Percentiles rank a stretch among this genome's conserved stretches.
These are phyloP conservation scores for Stemphylium vesicarium DNA, from an alignment of 2,329 filamentous ascomycete genomes.

Conservation along the genomic window DNA sequence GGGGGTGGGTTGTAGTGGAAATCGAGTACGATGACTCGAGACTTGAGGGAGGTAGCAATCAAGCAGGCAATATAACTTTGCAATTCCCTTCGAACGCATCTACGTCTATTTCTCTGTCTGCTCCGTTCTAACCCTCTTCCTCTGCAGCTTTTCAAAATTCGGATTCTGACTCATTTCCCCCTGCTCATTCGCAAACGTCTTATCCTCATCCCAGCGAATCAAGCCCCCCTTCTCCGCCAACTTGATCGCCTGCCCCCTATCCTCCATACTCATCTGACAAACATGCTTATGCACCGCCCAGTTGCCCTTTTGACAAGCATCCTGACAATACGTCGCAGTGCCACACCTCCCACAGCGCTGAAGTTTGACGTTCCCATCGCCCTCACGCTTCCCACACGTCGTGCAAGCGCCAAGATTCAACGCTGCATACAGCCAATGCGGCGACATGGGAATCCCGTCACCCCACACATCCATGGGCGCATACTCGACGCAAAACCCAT, in stretches of 20 bases:
- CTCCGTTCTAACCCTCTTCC: slow-evolving; percentile 1
- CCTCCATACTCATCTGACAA: slow-evolving; percentile 29
- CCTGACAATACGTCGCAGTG: slow-evolving; percentile 30
- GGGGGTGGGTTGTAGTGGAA: no score
- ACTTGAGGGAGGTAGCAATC: no score
- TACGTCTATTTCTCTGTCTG: not conserved
- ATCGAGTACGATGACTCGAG: no score
- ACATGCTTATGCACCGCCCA: slow-evolving; percentile 33
- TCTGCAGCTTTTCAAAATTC: slow-evolving; percentile 19
- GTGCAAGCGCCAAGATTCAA: slow-evolving; percentile 23
- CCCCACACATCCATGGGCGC: slow-evolving; percentile 36
- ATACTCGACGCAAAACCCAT: slow-evolving; percentile 30
- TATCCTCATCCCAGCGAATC: slow-evolving; percentile 27
- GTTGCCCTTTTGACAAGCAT: slow-evolving; percentile 24
- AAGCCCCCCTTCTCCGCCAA: slow-evolving; percentile 28
- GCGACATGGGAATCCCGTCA: slow-evolving; percentile 32
- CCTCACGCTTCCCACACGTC: slow-evolving; percentile 9
- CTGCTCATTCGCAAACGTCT: slow-evolving; percentile 17
- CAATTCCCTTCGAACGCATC: not conserved
- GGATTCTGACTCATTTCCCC: slow-evolving; percentile 26
- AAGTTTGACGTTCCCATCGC: not conserved
- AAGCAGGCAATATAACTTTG: no score
- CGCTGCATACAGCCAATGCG: slow-evolving; percentile 27
- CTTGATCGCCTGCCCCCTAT: slow-evolving; percentile 28
- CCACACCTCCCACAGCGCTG: slow-evolving; percentile 32